Percentiles rank a stretch among this genome's conserved stretches.
These are phyloP conservation scores for Diaporthe vaccinii DNA, from an alignment of 2,329 filamentous ascomycete genomes.

Conservation along the genomic window DNA sequence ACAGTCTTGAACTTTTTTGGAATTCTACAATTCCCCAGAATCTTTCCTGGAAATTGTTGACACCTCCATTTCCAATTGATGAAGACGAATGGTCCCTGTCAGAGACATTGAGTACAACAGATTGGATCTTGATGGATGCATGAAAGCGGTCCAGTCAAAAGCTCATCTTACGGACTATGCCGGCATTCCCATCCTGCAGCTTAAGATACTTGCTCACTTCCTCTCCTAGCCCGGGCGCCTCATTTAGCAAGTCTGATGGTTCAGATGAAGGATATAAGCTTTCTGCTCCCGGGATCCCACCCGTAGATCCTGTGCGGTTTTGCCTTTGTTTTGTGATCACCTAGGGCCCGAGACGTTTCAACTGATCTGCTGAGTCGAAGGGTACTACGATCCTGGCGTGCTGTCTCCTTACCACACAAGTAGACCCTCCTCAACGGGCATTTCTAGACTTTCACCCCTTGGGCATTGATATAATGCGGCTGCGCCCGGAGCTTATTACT, in stretches of 20 bases:
- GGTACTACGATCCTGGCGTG: background rate
- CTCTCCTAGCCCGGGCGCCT: background rate
- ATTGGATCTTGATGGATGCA: background rate
- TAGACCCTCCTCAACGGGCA: background rate
- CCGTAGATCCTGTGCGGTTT: conserved; percentile 18
- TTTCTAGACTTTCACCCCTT: background rate
- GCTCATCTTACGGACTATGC: background rate
- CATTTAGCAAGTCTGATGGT: background rate
- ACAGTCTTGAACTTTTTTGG: background rate
- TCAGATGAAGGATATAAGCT: conserved; percentile 1
- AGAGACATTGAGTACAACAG: background rate
- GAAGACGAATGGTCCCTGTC: background rate
- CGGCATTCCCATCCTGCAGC: background rate
- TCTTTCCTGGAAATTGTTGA: background rate
- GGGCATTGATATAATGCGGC: conserved; percentile 5
- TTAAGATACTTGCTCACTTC: conserved; percentile 5
- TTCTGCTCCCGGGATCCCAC: conserved; percentile 17
- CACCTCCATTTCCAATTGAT: background rate
- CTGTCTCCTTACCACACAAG: background rate
- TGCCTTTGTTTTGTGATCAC: conserved; percentile 14
- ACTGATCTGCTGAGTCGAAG: conserved; percentile 18
- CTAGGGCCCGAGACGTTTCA: conserved; percentile 28
- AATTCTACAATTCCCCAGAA: too few species aligned
- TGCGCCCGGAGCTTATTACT: conserved; percentile 21
- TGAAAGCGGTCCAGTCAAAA: background rate